phyloP scores from a whole-genome alignment of 768 basidiomycete species.

The Leccinum sublutescens region DNA sequence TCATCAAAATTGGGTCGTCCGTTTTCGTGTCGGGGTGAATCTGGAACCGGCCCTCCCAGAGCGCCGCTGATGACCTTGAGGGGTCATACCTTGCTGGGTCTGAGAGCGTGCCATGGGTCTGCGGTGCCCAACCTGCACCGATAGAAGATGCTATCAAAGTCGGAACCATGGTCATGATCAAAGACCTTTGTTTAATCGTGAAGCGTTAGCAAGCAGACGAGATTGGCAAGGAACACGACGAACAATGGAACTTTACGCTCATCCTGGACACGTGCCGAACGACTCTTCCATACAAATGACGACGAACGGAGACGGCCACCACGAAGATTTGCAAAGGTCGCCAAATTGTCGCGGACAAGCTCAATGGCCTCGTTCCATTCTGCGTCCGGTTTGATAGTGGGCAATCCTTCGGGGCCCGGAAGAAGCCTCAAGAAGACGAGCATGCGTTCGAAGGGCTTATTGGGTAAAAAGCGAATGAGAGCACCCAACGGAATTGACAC shows the following conservation, averaged over 20 bases:
- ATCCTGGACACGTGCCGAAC: constrained; percentile 56
- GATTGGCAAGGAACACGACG: constrained; percentile 34
- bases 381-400: constrained; percentile 56
- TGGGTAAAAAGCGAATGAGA: constrained; percentile 78
- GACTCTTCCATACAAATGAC: constrained; percentile 80
- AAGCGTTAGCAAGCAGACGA: constrained; percentile 17
- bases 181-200: constrained; percentile 65
- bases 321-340: constrained; percentile 76
- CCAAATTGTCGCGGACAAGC: constrained; percentile 82
- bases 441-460: constrained; percentile 67
- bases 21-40: constrained; percentile 81
- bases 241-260: constrained; percentile 45
- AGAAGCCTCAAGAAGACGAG: constrained; percentile 58
- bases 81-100: constrained; percentile 78
- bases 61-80: constrained; percentile 74
- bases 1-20: constrained; percentile 52
- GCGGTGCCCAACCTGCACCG: constrained; percentile 63
- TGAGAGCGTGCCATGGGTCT: constrained; percentile 55
- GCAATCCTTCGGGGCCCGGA: constrained; percentile 60
- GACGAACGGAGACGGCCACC: constrained; percentile 88
- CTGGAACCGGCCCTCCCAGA: constrained; percentile 84
- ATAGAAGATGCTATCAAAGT: constrained; percentile 71
- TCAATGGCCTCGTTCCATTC: constrained; percentile 80
- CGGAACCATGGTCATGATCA: constrained; percentile 74
- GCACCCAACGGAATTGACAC: constrained; percentile 87